These are phyloP conservation scores for Taiozyma sp. DNA, from an alignment of 1,139 yeast genomes.

Conservation along the genomic window DNA sequence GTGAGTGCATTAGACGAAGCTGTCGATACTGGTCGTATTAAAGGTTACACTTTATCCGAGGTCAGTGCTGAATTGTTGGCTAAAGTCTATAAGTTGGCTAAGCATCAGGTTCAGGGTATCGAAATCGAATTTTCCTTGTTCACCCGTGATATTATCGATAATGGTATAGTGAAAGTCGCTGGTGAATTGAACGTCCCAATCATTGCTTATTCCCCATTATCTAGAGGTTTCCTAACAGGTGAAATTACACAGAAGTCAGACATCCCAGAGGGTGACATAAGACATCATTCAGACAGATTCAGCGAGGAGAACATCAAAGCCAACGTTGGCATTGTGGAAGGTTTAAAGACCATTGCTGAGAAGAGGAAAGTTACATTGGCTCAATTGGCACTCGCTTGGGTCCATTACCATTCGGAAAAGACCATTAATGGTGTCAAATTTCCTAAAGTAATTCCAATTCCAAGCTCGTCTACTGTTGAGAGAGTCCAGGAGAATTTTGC, in stretches of 20 bases:
- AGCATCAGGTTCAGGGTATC: slow-evolving; percentile 47
- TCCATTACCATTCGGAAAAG: slow-evolving; percentile 35
- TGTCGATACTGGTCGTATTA: slow-evolving; percentile 50
- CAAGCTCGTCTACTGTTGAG: slow-evolving; percentile 57
- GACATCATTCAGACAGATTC: slow-evolving; percentile 53
- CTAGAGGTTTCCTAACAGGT: slow-evolving; percentile 77
- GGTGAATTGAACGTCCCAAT: slow-evolving; percentile 58
- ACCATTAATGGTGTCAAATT: slow-evolving; percentile 36
- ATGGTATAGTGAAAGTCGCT: slow-evolving; percentile 54
- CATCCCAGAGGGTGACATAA: slow-evolving; percentile 49
- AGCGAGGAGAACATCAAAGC: slow-evolving; percentile 45
- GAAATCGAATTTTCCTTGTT: slow-evolving; percentile 74
- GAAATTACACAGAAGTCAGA: slow-evolving; percentile 38
- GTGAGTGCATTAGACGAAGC: slow-evolving; percentile 44
- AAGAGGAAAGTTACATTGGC: slow-evolving; percentile 48
- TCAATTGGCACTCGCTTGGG: slow-evolving; percentile 72
- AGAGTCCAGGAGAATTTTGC: slow-evolving; percentile 58
- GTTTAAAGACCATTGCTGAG: slow-evolving; percentile 41
- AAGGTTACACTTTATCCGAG: slow-evolving; percentile 69
- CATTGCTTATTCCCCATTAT: slow-evolving; percentile 76
- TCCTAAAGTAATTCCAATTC: slow-evolving; percentile 68
- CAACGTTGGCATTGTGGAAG: slow-evolving; percentile 41
- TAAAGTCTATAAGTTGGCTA: slow-evolving; percentile 43
- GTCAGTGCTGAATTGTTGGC: slow-evolving; percentile 54
- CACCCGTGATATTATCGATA: slow-evolving; percentile 49